phyloP scores from a whole-genome alignment of 495 filamentous ascomycete species.

The Aspergillus funiculosus region DNA sequence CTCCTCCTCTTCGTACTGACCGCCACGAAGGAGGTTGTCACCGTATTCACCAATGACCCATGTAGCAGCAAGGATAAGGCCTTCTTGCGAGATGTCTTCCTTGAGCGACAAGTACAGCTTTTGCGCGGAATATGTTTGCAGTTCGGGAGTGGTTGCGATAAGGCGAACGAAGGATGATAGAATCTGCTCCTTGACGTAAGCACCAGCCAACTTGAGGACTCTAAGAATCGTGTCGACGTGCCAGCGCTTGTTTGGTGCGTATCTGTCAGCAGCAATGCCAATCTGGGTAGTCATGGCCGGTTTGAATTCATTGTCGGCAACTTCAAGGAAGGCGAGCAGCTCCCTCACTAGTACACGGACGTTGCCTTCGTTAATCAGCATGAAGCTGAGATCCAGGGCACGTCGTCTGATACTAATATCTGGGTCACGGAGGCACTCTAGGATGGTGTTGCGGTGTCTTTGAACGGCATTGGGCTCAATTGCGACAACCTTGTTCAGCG shows the following conservation, averaged over 20 bases:
- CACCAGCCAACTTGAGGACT: slow-evolving; percentile 89
- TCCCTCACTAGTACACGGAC: slow-evolving; percentile 90
- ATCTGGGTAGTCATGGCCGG: slow-evolving; percentile 95
- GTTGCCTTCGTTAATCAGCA: slow-evolving; percentile 93
- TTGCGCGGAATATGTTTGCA: slow-evolving; percentile 94
- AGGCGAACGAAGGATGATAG: slow-evolving; percentile 93
- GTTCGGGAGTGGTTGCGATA: slow-evolving; percentile 86
- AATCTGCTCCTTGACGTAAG: slow-evolving; percentile 97
- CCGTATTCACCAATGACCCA: slow-evolving; percentile 99
- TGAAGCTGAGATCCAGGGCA: slow-evolving; percentile 94
- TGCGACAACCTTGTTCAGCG: slow-evolving; percentile 94
- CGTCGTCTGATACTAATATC: slow-evolving; percentile 96
- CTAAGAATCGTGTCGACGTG: slow-evolving; percentile 95
- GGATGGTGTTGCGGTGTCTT: slow-evolving; percentile 91
- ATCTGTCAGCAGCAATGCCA: slow-evolving; percentile 91
- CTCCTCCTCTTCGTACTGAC: slow-evolving; percentile 93
- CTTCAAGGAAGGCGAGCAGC: slow-evolving; percentile 87
- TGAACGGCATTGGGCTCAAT: slow-evolving; percentile 98
- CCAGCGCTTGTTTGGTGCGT: slow-evolving; percentile 95
- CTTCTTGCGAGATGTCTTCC: slow-evolving; percentile 95
- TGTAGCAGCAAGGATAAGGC: slow-evolving; percentile 84
- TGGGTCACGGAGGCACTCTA: slow-evolving; percentile 95
- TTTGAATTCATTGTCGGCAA: slow-evolving; percentile 98
- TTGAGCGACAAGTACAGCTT: slow-evolving; percentile 87
- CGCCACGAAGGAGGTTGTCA: slow-evolving; percentile 77